Evolutionary conservation across 2,329 filamentous ascomycete genomes (phyloP), one percentile per base, ranked within the genome.

Genomic region (Aspergillus japonicus): DNA sequence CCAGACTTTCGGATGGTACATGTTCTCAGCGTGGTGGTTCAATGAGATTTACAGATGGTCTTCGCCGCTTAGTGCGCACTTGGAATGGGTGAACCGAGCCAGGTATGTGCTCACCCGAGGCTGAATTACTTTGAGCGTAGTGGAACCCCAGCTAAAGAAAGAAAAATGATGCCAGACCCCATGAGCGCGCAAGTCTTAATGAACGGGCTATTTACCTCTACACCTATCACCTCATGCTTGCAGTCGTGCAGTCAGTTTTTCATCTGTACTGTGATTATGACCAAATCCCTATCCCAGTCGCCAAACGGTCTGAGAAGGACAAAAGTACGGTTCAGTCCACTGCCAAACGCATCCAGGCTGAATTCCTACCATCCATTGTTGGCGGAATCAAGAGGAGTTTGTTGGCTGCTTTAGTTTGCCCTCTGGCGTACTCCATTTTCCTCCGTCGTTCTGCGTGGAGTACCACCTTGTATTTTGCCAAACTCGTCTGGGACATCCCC

Each of bases 161-260:
- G 4, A 47, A 47, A 59, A 48, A 47, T 19, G 60, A 62, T 59
- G 69, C 39, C 23, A 81, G 78, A 61, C 71, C 78, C 11, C 81
- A 83, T 65, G 91, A 95, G 73, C 85, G 92, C 39, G 83, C 89
- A 21, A 83, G 87, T 55, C 78, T 97, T 60, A 98, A 98, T 73
- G 94, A 98, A 80, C 86, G 90, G 64, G 89, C 92, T 0, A 83
- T 98, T 26, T 95, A 92, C 72, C 80, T 96, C 54, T 87, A 90
- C 35, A 85, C 84, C 61, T 87, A 90, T 69, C 85, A 95, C 65
- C 71, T 88, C 3, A 74, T 87, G 0, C 82, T 95, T 48, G 91
- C 90, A 4, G 60, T 90, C 10, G 77, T 83, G n/a, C 90, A 96
- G 73, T 86, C 89, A 1, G 69, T 83, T 11, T 70, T 84, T 33